Conservation (phyloP, 441 rosid genomes). For the Populus hybrid region DNA sequence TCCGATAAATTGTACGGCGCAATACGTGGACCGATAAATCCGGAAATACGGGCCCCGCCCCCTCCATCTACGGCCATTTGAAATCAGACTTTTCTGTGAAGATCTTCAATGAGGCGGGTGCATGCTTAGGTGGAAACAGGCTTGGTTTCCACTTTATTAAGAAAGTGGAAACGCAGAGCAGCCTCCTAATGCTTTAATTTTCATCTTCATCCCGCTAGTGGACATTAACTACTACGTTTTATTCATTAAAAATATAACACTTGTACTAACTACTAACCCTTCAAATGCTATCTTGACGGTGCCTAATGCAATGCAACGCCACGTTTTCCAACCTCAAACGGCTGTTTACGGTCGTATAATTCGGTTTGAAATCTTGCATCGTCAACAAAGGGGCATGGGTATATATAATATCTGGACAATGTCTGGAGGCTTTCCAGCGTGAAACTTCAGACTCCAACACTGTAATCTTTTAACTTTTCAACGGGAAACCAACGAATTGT, state of each 20-base stretch:
- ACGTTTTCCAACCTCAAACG: no score
- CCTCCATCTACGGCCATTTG: not conserved
- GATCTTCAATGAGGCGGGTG: conserved; percentile 7
- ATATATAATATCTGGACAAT: not conserved
- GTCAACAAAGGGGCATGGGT: no score
- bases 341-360: no score
- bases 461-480: not conserved
- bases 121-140: not conserved
- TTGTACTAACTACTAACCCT: no score
- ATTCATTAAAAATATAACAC: not conserved
- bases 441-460: no score
- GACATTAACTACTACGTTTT: no score
- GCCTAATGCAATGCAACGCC: not conserved
- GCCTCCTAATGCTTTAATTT: no score
- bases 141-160: not conserved
- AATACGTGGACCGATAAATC: conserved; percentile 57
- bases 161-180: not conserved
- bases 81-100: not conserved
- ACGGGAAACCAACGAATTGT: no score
- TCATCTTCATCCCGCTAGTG: not conserved
- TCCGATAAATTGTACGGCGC: conserved; percentile 49
- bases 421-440: no score
- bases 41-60: conserved; percentile 35
- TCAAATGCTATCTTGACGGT: not conserved
- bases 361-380: no score